Conservation (phyloP, 495 filamentous ascomycete genomes). For the Cryomyces antarcticus region DNA sequence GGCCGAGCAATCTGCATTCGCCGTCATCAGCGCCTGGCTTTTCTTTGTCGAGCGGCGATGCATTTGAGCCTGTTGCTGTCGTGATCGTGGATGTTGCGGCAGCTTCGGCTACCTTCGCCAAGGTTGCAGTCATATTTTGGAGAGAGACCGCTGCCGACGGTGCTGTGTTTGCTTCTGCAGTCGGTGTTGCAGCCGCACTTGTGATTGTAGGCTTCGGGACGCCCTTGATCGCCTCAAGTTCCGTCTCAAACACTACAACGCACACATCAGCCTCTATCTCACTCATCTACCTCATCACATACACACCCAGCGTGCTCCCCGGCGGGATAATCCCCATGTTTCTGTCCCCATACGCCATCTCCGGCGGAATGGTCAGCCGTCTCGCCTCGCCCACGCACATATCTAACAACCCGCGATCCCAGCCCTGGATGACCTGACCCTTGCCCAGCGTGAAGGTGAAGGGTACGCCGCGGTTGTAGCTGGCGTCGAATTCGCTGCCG, state of each 20-base stretch:
- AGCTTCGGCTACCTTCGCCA: background rate
- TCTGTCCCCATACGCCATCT: conserved; percentile 62
- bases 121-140: too few species aligned
- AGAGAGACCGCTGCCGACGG: too few species aligned
- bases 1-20: conserved; percentile 67
- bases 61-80: background rate
- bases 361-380: conserved; percentile 75
- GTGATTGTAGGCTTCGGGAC: conserved; percentile 20
- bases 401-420: conserved; percentile 78
- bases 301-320: conserved; percentile 46
- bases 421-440: conserved; percentile 76
- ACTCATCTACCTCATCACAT: conserved; percentile 1
- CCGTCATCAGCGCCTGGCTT: conserved; percentile 24
- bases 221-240: conserved; percentile 71
- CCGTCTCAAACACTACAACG: conserved; percentile 65
- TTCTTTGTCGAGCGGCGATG: conserved; percentile 1
- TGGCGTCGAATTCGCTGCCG: conserved; percentile 36
- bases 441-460: conserved; percentile 60
- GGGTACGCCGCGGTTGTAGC: conserved; percentile 53
- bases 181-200: background rate
- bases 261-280: conserved; percentile 9
- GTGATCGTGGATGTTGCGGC: conserved; percentile 1
- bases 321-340: conserved; percentile 60
- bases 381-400: conserved; percentile 98
- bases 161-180: background rate